Evolutionary conservation across 1,284 basidiomycete species (phyloP), one percentile per base, ranked within the genome.

Genomic region (Chalciporus sp.): DNA sequence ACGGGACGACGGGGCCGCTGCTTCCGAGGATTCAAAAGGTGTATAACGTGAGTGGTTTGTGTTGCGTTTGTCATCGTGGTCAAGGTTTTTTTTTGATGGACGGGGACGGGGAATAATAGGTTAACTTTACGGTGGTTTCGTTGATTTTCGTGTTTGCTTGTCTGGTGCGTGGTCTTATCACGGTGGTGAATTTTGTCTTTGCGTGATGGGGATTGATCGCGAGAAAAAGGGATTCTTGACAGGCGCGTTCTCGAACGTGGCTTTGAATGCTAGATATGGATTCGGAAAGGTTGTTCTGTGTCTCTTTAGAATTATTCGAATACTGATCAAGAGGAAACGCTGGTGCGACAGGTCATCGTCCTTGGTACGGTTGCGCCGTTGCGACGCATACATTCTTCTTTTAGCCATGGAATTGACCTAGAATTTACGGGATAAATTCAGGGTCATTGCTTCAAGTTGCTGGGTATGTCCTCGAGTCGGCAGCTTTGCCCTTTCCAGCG

Each of bases 401-500:
- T n/a, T n/a, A 4, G 29, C 17, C 14, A 12, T 12, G 7, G 3
- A 23, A 20, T 48, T 37, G 10, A 49, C 14, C 14, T 12, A 9
- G 3, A 23, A 20, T 48, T 37, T 7, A 49, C 20, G 31, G 12
- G 16, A 12, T 47, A 27, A 26, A 23, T 23, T 20, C 57, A 67
- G 76, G 77, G 23, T 69, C 77, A 5, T 42, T 61, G 1, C 49
- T 65, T 11, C 70, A 77, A 46, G 56, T 71, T 1, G 56, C 82
- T 10, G 83, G 75, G 1, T 88, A 85, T 62, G 56, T 69, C 4
- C 70, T 89, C 33, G 77, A 84, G 59, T 74, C 79, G n/a, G 73
- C 84, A 16, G 80, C 79, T 2, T 75, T 81, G 0, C 86, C 87
- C 2, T 90, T 86, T 62, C 85, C 86, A 1, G 74, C 78, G 1